phyloP scores from a whole-genome alignment of 495 filamentous ascomycete genomes.

The Penicillium ochrochloron region DNA sequence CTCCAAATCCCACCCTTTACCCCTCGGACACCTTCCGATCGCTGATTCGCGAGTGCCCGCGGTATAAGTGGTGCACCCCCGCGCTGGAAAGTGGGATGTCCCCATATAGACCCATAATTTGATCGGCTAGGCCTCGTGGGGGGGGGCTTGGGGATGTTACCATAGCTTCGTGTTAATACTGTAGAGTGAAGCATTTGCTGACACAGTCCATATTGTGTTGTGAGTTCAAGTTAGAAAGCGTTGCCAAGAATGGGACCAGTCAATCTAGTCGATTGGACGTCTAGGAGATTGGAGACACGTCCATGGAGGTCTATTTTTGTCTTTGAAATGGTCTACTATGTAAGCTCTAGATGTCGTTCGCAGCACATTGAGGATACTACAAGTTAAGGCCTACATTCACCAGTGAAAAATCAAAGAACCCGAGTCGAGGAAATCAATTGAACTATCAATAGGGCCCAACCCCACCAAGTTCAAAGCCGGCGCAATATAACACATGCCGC shows the following conservation, averaged over 20 bases:
- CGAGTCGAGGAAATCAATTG: not conserved
- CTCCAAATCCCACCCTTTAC: conserved; percentile 15
- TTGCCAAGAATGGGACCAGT: too few relatives aligned
- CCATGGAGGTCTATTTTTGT: too few relatives aligned
- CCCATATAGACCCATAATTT: not conserved
- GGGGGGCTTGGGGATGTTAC: not conserved
- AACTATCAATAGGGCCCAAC: not conserved
- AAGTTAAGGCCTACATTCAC: not conserved
- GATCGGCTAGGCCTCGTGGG: not conserved
- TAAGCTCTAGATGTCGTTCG: not conserved
- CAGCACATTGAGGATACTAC: not conserved
- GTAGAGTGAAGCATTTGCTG: too few relatives aligned
- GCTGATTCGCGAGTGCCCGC: conserved; percentile 10
- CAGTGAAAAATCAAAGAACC: not conserved
- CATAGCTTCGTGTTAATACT: not conserved
- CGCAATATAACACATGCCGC: not conserved
- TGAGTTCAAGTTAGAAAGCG: too few relatives aligned
- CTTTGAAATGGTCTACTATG: not conserved
- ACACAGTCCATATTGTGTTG: too few relatives aligned
- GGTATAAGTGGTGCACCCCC: conserved; percentile 10
- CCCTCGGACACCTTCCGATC: conserved; percentile 1
- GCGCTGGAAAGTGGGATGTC: conserved; percentile 9
- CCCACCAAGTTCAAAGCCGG: not conserved
- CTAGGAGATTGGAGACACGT: too few relatives aligned
- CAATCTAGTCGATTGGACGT: too few relatives aligned